These are phyloP conservation scores for Trypanosomatidae sp. DNA, from an alignment of 208 protist species.

Conservation along the genomic window DNA sequence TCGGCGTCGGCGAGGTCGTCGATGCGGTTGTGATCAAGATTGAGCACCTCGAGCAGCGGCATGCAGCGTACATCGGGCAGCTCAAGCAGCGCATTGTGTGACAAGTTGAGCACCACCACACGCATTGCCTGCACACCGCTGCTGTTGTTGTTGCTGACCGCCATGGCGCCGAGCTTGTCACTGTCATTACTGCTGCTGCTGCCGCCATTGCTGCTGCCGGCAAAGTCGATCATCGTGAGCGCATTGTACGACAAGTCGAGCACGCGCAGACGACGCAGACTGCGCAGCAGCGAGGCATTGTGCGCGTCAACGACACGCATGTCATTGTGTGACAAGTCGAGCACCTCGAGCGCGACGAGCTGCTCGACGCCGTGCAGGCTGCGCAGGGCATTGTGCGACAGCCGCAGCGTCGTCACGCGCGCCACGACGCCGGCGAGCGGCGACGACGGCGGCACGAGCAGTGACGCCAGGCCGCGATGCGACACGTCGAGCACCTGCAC, in stretches of 20 bases:
- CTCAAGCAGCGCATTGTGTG: conserved; percentile 69
- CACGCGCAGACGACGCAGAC: conserved; percentile 20
- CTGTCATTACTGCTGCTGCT: neutral
- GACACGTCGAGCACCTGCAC: neutral
- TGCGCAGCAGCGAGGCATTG: conserved; percentile 23
- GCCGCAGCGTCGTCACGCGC: conserved; percentile 46
- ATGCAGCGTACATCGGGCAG: conserved; percentile 62
- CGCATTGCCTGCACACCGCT: neutral
- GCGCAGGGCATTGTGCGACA: conserved; percentile 42
- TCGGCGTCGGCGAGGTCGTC: conserved; percentile 46
- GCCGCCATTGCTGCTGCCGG: conserved; percentile 1
- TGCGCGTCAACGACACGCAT: conserved; percentile 48
- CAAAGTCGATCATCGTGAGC: conserved; percentile 38
- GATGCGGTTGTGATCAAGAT: conserved; percentile 61
- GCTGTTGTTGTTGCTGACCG: neutral
- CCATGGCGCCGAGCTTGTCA: neutral
- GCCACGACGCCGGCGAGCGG: conserved; percentile 14
- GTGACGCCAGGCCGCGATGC: neutral
- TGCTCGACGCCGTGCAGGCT: conserved; percentile 43
- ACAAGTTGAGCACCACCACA: conserved; percentile 28
- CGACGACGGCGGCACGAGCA: conserved; percentile 11
- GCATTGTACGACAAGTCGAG: conserved; percentile 63
- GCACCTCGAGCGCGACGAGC: conserved; percentile 45
- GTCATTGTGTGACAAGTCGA: conserved; percentile 65
- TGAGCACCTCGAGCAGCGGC: conserved; percentile 38